phyloP scores from a whole-genome alignment of 148 eudicot genomes.

The Amaranthus palmeri region DNA sequence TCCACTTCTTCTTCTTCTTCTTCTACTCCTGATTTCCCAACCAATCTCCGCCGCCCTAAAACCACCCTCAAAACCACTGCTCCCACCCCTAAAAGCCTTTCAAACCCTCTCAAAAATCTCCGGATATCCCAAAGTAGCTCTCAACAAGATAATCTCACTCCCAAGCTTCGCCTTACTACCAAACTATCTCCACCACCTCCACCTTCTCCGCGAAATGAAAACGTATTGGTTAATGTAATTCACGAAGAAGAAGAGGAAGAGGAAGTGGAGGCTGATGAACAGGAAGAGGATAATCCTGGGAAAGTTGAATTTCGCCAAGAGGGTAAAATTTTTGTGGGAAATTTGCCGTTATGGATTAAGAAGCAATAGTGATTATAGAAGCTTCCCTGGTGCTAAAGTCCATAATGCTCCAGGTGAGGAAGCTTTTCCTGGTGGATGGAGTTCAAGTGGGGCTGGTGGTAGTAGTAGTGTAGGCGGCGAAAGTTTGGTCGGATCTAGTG shows the following conservation, averaged over 20 bases:
- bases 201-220: conserved; percentile 27
- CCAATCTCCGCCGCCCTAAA: conserved; percentile 57
- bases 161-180: conserved; percentile 72
- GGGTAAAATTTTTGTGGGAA: conserved; percentile 88
- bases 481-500: conserved; percentile 29
- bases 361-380: conserved; percentile 41
- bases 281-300: not conserved
- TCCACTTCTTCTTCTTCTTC: conserved; percentile 29
- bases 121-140: conserved; percentile 30
- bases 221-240: not conserved
- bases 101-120: conserved; percentile 56
- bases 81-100: conserved; percentile 23
- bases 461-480: too few relatives aligned
- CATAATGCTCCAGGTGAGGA: conserved; percentile 77
- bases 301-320: conserved; percentile 44
- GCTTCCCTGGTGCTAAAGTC: conserved; percentile 76
- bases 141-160: conserved; percentile 19
- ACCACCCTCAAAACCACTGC: conserved; percentile 23
- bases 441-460: conserved; percentile 29
- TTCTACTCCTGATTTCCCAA: conserved; percentile 30
- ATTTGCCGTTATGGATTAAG: conserved; percentile 73
- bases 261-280: not conserved
- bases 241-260: not conserved
- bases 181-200: conserved; percentile 74
- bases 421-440: conserved; percentile 82